Conservation (phyloP, 1,284 basidiomycete species). For the Irpex lacteus region DNA sequence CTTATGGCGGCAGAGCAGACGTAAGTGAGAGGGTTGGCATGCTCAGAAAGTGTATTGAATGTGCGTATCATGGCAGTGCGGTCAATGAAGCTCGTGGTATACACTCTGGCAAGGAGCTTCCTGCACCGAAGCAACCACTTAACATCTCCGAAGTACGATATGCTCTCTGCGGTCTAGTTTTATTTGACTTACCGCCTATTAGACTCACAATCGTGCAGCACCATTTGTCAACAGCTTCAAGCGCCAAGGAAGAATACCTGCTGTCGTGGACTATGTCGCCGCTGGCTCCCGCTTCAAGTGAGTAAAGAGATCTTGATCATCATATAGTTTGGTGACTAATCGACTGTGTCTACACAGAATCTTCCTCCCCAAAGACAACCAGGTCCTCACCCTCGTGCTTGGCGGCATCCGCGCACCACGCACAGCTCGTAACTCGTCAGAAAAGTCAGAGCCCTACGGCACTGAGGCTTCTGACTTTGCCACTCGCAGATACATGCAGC, state of each 20-base stretch:
- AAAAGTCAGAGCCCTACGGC: constrained; percentile 91
- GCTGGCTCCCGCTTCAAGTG: constrained; percentile 93
- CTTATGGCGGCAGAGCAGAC: constrained; percentile 91
- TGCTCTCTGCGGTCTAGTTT: too few species aligned
- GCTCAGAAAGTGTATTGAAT: not conserved
- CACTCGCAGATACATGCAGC: constrained; percentile 82
- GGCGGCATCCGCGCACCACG: constrained; percentile 85
- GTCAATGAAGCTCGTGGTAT: constrained; percentile 80
- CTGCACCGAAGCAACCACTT: constrained; percentile 63
- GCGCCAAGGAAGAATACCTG: constrained; percentile 79
- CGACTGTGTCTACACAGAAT: constrained; percentile 45
- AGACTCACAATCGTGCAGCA: constrained; percentile 74
- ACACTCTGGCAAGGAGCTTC: constrained; percentile 90
- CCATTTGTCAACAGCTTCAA: constrained; percentile 93
- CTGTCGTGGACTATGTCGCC: constrained; percentile 91
- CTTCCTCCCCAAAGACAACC: constrained; percentile 88
- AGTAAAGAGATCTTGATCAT: constrained; percentile 14
- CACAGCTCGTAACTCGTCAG: constrained; percentile 75
- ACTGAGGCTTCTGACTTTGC: constrained; percentile 82
- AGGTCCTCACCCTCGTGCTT: constrained; percentile 86
- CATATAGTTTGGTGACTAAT: not conserved
- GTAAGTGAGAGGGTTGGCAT: constrained; percentile 44
- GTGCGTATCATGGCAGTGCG: constrained; percentile 52
- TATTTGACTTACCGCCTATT: not conserved
- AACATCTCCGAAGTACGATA: constrained; percentile 83